A percentile compares a stretch with the other conserved stretches of the same genome.
Conservation (phyloP, 1,284 basidiomycete genomes). For the Chiua sp. region DNA sequence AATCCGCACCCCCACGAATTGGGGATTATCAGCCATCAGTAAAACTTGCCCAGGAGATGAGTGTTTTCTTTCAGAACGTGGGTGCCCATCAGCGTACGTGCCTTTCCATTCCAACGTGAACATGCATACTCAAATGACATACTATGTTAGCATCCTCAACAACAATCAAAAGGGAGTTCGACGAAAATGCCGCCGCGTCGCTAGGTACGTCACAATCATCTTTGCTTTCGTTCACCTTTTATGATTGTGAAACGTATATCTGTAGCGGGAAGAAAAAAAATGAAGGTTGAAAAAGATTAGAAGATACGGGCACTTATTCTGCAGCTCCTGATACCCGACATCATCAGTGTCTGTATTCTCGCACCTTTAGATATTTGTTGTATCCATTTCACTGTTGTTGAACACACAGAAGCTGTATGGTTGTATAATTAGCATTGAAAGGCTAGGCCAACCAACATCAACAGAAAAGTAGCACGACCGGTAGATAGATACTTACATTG, state of each 20-base stretch:
- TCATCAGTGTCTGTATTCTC: not conserved
- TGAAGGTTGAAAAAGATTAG: constrained; percentile 38
- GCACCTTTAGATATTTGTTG: not conserved
- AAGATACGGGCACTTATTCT: not conserved
- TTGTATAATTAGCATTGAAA: not conserved
- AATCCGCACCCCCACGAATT: constrained; percentile 1
- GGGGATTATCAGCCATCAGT: constrained; percentile 9
- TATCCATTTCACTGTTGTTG: not conserved
- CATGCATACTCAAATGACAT: not conserved
- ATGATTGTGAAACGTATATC: not conserved
- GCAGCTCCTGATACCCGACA: not conserved
- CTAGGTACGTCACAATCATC: constrained; percentile 29
- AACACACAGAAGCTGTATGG: not conserved
- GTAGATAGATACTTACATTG: too few species aligned
- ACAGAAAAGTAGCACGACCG: too few species aligned
- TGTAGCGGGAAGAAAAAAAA: constrained; percentile 12
- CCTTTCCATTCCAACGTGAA: not conserved
- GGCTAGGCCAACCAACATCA: not conserved
- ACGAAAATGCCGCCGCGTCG: constrained; percentile 7
- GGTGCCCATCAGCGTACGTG: not conserved
- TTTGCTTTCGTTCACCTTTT: not conserved
- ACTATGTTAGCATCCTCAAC: not conserved
- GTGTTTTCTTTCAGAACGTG: constrained; percentile 1
- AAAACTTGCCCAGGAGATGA: constrained; percentile 13
- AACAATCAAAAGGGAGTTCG: constrained; percentile 18